Evolutionary conservation across 495 filamentous ascomycete species (phyloP), one percentile per base, ranked within the genome.

Genomic region (Talaromyces liani): DNA sequence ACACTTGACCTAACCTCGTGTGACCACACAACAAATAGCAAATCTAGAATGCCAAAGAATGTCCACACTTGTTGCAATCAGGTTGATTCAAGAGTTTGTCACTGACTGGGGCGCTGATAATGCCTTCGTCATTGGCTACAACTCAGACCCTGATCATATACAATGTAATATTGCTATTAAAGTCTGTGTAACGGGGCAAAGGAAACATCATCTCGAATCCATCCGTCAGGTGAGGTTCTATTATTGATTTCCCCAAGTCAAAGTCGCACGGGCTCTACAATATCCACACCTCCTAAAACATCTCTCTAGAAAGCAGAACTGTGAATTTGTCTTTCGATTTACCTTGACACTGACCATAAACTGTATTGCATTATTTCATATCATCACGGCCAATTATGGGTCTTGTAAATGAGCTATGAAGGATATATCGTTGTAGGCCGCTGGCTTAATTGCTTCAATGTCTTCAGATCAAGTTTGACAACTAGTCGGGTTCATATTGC

Each of bases 51-150:
- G 18, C 18, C 53, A 25, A 27, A 55, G 27, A 27, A 14, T 16
- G 25, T 55, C 53, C 25, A 29, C 53, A 55, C 12, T 55, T 55
- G 22, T 55, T 55, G 53, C 16, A 55, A 55, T 55, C 53, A 55
- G 18, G 53, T 55, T 55, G 18, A 27, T 6, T 55, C 53, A 14
- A 29, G 24, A 29, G 53, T 55, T 55, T 55, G 53, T 55, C 53
- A 6, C 53, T 9, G 53, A 55, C 53, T 25, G 53, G 25, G 53
- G 31, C 6, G 9, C 31, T 14, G 25, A 55, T 55, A 27, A 55
- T 55, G 18, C 3, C 18, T 55, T 55, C 53, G 53, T 55, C 53
- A 55, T 55, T 55, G 53, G 53, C 53, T 55, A 29, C 24, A 55
- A 29, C 53, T 29, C 20, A 29, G 20, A 55, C 20, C 20, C 53